These are phyloP conservation scores for Tylopilus microsporus DNA, from an alignment of 1,284 basidiomycete species.

Conservation along the genomic window DNA sequence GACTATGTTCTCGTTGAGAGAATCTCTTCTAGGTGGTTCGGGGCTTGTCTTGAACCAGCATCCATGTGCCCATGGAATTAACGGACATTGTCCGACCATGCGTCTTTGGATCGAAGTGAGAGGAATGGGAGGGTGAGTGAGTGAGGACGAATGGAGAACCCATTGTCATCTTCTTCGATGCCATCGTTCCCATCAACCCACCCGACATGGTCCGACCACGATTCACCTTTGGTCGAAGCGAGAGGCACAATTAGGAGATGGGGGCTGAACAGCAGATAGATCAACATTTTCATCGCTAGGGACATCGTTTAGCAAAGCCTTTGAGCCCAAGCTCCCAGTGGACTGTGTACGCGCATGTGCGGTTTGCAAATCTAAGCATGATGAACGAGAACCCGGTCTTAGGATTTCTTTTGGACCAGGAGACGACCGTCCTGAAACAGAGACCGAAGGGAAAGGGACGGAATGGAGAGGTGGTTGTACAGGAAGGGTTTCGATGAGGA, in stretches of 20 bases:
- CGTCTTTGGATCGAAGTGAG: conserved; percentile 69
- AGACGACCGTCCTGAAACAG: conserved; percentile 44
- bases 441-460: conserved; percentile 61
- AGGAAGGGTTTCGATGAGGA: conserved; percentile 43
- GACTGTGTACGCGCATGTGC: conserved; percentile 44
- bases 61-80: conserved; percentile 59
- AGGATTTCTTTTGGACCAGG: conserved; percentile 38
- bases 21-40: too few species aligned
- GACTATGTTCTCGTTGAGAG: too few species aligned
- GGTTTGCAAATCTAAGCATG: conserved; percentile 29
- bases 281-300: conserved; percentile 24
- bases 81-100: conserved; percentile 63
- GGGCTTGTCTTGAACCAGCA: conserved; percentile 30
- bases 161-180: conserved; percentile 47
- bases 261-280: conserved; percentile 27
- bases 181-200: conserved; percentile 36
- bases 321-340: conserved; percentile 45
- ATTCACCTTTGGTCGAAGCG: conserved; percentile 38
- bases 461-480: conserved; percentile 43
- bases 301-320: conserved; percentile 35
- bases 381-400: conserved; percentile 30
- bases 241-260: conserved; percentile 34
- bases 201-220: conserved; percentile 38
- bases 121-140: conserved; percentile 54
- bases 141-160: conserved; percentile 57